Base-by-base conservation (phyloP, 768 basidiomycete species). In the Hortiboletus campestris region DNA sequence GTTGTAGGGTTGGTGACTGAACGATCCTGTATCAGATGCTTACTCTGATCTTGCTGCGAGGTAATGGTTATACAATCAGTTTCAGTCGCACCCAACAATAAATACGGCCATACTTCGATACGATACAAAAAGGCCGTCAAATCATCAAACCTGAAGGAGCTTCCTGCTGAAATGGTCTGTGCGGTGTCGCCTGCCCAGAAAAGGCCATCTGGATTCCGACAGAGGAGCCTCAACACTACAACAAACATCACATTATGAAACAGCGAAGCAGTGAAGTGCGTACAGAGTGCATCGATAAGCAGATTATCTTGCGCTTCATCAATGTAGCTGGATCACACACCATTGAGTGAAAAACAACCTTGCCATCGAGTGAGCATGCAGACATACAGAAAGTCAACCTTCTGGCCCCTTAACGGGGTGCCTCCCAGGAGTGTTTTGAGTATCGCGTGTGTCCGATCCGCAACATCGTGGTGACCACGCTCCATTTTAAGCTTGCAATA, bases 151-250 rank as follows among this genome's bases (percentile, higher is more conserved):
- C 83, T 73, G 60, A 91, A 91, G 0, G 85, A 79, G 57, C 85
- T 88, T 3, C 89, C 89, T 1, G 81, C 78, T 0, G 86, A 83
- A 36, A 91, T 90, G 0, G 88, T 86, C 59, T 91, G 89, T 0
- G 89, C 88, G 0, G 89, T 89, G 63, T 91, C 89, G 0, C 89
- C 89, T 2, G 87, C 88, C 85, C 86, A 89, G 58, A 90, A 86
- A 19, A 89, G 68, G 0, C 88, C 88, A 49, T 86, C 73, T 0
- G 81, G 78, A 61, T 89, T 89, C 12, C 68, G 68, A 57, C 85
- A 89, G n/a, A 90, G 64, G 0, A 74, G 73, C 29, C 86, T 73
- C 39, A 90, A 67, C 4, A 90, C 88, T 89, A 52, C 29, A 31
- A 39, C 34, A n/a, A n/a, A 35, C 1, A 12, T 70, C 17, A 70